Evolutionary conservation across 2,329 filamentous ascomycete species (phyloP), one percentile per base, ranked within the genome.

Genomic region (Verticillium alfalfae): DNA sequence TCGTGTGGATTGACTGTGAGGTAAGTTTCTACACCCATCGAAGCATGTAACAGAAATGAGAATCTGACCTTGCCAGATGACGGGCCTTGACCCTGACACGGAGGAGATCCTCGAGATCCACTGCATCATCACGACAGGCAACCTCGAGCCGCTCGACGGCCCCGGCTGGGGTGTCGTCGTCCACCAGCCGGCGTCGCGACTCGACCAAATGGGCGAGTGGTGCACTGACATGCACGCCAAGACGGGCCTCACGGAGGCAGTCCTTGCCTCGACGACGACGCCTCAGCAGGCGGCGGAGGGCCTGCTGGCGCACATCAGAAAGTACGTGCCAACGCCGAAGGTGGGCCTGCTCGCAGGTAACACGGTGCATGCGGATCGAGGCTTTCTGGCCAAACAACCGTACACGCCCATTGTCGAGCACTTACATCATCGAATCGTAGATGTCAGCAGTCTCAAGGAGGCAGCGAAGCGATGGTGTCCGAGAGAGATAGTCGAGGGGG

Each of bases 391-490:
- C 5, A 84, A 85, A 65, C 82, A 81, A 61, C 93, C 93, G 0
- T 99, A 94, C 75, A 84, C 81, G 45, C 79, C 81, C 63, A 87
- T 97, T 2, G 77, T 91, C 57, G 85, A 90, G 61, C 86, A 95
- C 75, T 79, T 99, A 67, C 91, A 96, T 75, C 93, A 99, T 76
- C 86, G 95, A 16, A 90, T 99, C 65, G 78, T 98, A 57, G 95
- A 99, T 73, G 92, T 98, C 60, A 97, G 93, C 75, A 85, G 88
- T 56, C 85, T 98, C 70, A 98, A 98, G 78, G 95, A 99, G 79
- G 93, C 92, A 26, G 90, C 88, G 18, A 85, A 87, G 66, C 83
- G 94, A 56, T 99, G 95, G 94, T 88, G 87, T 54, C 81, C 82
- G 1, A 73, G 79, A n/a, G 80, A 84, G 8, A 73, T 91, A 9